Conservation (phyloP, 2,329 filamentous ascomycete genomes). For the Diaporthe destruens region DNA sequence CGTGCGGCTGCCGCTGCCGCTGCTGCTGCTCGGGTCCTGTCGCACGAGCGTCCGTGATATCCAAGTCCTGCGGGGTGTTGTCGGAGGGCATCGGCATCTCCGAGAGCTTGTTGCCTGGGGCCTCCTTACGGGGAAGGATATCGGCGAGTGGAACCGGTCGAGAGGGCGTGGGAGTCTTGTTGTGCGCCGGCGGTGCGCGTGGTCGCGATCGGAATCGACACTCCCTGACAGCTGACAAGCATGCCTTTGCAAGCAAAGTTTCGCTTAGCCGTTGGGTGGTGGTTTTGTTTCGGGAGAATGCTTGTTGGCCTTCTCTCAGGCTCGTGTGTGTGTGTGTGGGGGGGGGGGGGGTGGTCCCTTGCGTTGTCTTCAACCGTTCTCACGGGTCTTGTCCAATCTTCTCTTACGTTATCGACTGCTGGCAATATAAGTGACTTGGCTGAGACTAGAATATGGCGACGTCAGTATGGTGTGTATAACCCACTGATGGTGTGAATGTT, state of each 20-base stretch:
- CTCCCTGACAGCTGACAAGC: not conserved
- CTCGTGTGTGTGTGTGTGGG: no score
- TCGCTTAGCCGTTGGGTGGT: conserved; percentile 4
- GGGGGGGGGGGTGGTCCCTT: no score
- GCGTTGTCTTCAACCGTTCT: not conserved
- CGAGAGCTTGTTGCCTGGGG: no score
- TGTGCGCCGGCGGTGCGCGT: not conserved
- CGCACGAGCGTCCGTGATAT: not conserved
- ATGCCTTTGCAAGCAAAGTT: conserved; percentile 3
- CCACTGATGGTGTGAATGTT: no score
- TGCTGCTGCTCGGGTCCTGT: not conserved
- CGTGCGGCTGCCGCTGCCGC: no score
- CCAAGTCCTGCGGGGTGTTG: not conserved
- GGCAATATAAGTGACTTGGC: not conserved
- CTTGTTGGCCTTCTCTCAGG: not conserved
- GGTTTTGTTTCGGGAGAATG: not conserved
- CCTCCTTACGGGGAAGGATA: not conserved
- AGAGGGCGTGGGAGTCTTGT: no score
- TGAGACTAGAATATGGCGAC: no score
- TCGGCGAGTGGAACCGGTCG: not conserved
- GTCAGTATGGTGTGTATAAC: not conserved
- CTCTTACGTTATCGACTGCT: no score
- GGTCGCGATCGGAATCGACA: not conserved
- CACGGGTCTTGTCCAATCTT: not conserved
- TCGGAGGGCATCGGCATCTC: conserved; percentile 18